These are phyloP conservation scores for Geranomyces michiganensis DNA, from an alignment of 192 early-diverging fungal genomes.

Conservation along the genomic window DNA sequence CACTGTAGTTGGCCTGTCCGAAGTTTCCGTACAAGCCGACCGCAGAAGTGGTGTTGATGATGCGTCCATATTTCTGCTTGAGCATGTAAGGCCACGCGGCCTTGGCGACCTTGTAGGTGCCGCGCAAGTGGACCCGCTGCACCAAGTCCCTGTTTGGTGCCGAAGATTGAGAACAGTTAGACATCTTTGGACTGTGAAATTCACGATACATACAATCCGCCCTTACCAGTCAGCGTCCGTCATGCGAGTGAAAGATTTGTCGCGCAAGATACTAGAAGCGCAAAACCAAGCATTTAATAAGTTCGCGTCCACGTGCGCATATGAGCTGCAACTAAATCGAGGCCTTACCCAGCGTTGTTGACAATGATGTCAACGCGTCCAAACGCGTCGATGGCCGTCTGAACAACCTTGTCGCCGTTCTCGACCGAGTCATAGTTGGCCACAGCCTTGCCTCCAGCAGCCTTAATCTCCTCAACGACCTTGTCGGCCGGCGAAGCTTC, in stretches of 20 bases:
- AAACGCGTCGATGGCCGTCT: conserved; percentile 84
- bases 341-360: conserved; percentile 87
- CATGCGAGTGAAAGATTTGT: conserved; percentile 90
- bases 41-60: conserved; percentile 94
- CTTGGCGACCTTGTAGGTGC: conserved; percentile 91
- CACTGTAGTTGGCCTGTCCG: conserved; percentile 92
- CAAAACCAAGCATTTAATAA: neutral
- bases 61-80: conserved; percentile 92
- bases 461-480: conserved; percentile 83
- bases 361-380: conserved; percentile 75
- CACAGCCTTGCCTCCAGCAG: conserved; percentile 84
- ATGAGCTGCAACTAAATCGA: too few species aligned
- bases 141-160: conserved; percentile 68
- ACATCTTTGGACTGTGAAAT: neutral
- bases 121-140: conserved; percentile 85
- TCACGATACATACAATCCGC: neutral
- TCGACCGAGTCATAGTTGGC: conserved; percentile 92
- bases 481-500: conserved; percentile 58
- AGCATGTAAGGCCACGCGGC: conserved; percentile 95
- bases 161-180: neutral
- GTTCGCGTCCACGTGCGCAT: too few species aligned
- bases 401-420: conserved; percentile 92
- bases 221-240: conserved; percentile 84
- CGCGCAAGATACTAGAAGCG: conserved; percentile 78
- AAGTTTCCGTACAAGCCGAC: conserved; percentile 92